phyloP scores from a whole-genome alignment of 2,329 filamentous ascomycete species.

The Akanthomyces muscarius region DNA sequence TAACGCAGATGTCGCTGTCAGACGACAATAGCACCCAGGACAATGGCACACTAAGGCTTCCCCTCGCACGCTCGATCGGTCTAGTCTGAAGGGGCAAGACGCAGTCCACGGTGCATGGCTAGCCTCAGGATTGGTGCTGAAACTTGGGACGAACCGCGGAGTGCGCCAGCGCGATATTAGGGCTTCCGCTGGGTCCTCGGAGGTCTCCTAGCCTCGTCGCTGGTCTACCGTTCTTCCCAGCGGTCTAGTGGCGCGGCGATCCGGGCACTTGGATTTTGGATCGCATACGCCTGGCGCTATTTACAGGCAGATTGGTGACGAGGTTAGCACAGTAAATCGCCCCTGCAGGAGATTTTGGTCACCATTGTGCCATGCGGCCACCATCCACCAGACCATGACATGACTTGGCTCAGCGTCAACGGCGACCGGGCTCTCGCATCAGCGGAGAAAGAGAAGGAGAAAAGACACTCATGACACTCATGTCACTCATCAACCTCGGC shows the following conservation, averaged over 20 bases:
- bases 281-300: constrained; percentile 2
- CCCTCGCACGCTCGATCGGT: constrained; percentile 10
- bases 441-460: background rate
- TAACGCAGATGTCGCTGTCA: background rate
- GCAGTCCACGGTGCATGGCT: background rate
- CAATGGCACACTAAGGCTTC: constrained; percentile 8
- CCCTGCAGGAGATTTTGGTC: constrained; percentile 4
- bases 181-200: background rate
- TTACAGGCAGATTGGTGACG: background rate
- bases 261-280: constrained; percentile 9
- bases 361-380: background rate
- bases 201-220: background rate
- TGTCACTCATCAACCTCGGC: background rate
- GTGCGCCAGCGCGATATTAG: background rate
- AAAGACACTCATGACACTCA: background rate
- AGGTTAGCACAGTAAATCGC: background rate
- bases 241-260: constrained; percentile 7
- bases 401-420: background rate
- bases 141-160: constrained; percentile 15
- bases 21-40: constrained; percentile 3
- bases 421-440: background rate
- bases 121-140: background rate
- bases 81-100: constrained; percentile 16
- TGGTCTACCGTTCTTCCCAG: background rate
- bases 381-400: background rate